Conservation (phyloP, 257 asterid genomes). For the Buddleja alternifolia region DNA sequence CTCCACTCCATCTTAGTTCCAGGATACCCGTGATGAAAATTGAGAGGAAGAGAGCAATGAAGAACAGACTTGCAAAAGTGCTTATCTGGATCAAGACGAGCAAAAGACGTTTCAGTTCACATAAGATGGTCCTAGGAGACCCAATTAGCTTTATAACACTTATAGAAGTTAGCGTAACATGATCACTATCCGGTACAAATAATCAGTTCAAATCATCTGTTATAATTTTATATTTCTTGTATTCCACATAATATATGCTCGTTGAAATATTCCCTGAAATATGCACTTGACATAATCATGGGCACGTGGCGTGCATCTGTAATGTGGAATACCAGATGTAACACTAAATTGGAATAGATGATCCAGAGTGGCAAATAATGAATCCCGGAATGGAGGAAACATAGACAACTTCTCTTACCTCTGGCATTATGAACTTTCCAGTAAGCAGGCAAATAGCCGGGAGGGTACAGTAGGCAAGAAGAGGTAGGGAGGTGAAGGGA, state of each 20-base stretch:
- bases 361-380: no score
- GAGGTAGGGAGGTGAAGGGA: constrained; percentile 90
- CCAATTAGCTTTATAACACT: background rate
- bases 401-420: constrained; percentile 48
- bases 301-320: no score
- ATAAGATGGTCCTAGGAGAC: background rate
- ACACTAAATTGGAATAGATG: no score
- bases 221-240: no score
- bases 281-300: no score
- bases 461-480: constrained; percentile 88
- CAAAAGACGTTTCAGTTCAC: background rate
- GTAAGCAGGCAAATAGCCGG: constrained; percentile 94
- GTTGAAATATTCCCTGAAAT: no score
- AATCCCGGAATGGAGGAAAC: no score
- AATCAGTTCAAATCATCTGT: background rate
- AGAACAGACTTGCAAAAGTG: constrained; percentile 87
- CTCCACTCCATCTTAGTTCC: constrained; percentile 95
- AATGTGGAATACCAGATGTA: no score
- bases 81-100: constrained; percentile 62
- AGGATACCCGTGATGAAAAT: constrained; percentile 81
- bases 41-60: constrained; percentile 89
- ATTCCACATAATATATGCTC: no score
- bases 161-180: background rate
- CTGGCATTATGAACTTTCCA: constrained; percentile 92
- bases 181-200: background rate